Evolutionary conservation across 1,284 basidiomycete genomes (phyloP).

Genomic region (Rhodofomes roseus): DNA sequence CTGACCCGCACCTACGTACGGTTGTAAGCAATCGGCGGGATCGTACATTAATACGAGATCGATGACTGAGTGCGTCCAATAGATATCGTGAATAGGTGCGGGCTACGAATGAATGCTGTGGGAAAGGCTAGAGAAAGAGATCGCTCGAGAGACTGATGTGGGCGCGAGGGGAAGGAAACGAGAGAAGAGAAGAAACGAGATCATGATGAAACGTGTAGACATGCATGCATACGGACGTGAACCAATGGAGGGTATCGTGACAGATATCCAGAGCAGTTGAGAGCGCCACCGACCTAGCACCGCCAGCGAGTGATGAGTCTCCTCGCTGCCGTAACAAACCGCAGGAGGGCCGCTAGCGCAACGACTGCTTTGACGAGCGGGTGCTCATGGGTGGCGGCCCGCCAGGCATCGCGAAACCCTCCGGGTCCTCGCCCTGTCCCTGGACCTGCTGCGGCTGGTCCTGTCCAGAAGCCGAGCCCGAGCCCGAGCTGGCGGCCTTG

Average conservation of each 20-base stretch:
- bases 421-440: constrained; percentile 1
- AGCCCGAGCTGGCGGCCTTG: constrained; percentile 35
- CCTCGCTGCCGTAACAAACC: background rate
- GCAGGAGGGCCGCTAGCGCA: constrained; percentile 12
- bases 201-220: background rate
- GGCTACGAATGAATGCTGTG: background rate
- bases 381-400: constrained; percentile 6
- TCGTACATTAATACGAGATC: background rate
- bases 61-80: constrained; percentile 1
- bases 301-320: background rate
- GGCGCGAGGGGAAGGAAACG: background rate
- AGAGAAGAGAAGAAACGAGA: background rate
- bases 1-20: constrained; percentile 2
- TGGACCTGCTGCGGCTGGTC: constrained; percentile 3
- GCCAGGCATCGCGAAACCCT: background rate
- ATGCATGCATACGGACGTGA: background rate
- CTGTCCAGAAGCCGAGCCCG: background rate
- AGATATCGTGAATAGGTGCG: background rate
- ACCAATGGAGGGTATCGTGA: background rate
- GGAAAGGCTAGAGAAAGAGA: background rate
- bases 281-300: background rate
- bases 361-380: constrained; percentile 15
- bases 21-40: background rate
- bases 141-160: background rate
- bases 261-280: background rate